phyloP scores from a whole-genome alignment of 2,329 filamentous ascomycete genomes.

The Aspergillus sp. region DNA sequence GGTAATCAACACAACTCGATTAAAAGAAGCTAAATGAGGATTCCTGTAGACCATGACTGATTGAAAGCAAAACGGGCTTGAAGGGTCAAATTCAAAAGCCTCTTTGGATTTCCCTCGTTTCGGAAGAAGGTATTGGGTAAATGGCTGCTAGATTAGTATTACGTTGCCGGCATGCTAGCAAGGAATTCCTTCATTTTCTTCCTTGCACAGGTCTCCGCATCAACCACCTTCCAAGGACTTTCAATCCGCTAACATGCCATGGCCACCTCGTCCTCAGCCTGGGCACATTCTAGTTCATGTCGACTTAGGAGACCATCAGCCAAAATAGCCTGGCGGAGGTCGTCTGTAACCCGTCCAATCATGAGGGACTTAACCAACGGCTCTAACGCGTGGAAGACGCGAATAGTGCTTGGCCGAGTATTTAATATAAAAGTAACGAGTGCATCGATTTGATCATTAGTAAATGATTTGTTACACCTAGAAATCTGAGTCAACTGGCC shows the following conservation, averaged over 20 bases:
- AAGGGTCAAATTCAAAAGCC: not conserved
- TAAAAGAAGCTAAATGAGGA: too few relatives aligned
- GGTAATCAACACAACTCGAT: too few relatives aligned
- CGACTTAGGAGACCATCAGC: constrained; percentile 1
- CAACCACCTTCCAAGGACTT: constrained; percentile 2
- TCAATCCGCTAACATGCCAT: constrained; percentile 2
- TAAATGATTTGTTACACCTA: constrained; percentile 2
- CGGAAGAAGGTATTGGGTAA: not conserved
- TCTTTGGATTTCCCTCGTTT: not conserved
- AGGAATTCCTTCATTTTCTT: constrained; percentile 3
- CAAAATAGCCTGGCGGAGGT: constrained; percentile 4
- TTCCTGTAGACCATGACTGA: too few relatives aligned
- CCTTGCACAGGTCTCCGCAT: constrained; percentile 1
- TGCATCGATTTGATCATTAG: constrained; percentile 1
- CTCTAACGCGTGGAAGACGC: constrained; percentile 6
- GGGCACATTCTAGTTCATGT: constrained; percentile 2
- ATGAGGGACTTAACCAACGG: constrained; percentile 7
- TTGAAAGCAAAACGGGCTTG: not conserved
- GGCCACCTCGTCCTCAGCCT: constrained; percentile 3
- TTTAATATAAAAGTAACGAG: constrained; percentile 6
- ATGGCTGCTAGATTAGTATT: constrained; percentile 1
- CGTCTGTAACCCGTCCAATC: constrained; percentile 4
- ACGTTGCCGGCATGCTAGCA: not conserved
- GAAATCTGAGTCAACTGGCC: not conserved
- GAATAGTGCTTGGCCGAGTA: constrained; percentile 8